Conservation (phyloP, 345 rosid species). For the Mercurialis annua region DNA sequence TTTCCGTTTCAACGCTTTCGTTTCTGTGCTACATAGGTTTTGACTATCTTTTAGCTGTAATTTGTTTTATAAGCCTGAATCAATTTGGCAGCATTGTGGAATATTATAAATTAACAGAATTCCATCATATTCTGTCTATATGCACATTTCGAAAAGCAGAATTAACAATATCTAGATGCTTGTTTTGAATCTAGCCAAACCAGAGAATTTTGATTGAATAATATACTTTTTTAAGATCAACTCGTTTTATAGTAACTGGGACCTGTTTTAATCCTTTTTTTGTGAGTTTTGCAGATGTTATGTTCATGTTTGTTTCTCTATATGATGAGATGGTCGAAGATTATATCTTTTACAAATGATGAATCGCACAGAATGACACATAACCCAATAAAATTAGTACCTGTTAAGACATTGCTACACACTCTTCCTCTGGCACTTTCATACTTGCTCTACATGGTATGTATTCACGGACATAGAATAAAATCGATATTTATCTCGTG, state of each 20-base stretch:
- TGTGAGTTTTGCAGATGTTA: slow-evolving; percentile 6
- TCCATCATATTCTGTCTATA: neutral
- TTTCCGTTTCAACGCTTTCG: too few relatives aligned
- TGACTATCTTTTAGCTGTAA: neutral
- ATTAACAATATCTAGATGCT: neutral
- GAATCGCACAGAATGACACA: slow-evolving; percentile 4
- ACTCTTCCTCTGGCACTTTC: slow-evolving; percentile 25
- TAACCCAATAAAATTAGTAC: slow-evolving; percentile 18
- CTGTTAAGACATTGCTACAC: slow-evolving; percentile 18
- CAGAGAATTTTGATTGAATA: neutral
- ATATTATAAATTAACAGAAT: neutral
- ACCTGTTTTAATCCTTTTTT: too few relatives aligned
- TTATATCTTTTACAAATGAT: slow-evolving; percentile 24
- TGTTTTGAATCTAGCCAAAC: neutral
- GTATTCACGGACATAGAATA: neutral
- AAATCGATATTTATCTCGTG: neutral
- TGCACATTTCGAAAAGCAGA: neutral
- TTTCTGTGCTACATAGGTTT: too few relatives aligned
- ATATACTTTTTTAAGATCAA: too few relatives aligned
- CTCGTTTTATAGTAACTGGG: too few relatives aligned
- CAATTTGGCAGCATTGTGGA: neutral
- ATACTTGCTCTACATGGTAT: slow-evolving; percentile 29
- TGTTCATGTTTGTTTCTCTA: slow-evolving; percentile 27
- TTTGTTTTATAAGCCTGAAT: neutral
- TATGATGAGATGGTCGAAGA: slow-evolving; percentile 19